A percentile compares a stretch with the other conserved stretches of the same genome.
These are phyloP conservation scores for Claviceps humidiphila DNA, from an alignment of 2,329 filamentous ascomycete genomes.

Conservation along the genomic window DNA sequence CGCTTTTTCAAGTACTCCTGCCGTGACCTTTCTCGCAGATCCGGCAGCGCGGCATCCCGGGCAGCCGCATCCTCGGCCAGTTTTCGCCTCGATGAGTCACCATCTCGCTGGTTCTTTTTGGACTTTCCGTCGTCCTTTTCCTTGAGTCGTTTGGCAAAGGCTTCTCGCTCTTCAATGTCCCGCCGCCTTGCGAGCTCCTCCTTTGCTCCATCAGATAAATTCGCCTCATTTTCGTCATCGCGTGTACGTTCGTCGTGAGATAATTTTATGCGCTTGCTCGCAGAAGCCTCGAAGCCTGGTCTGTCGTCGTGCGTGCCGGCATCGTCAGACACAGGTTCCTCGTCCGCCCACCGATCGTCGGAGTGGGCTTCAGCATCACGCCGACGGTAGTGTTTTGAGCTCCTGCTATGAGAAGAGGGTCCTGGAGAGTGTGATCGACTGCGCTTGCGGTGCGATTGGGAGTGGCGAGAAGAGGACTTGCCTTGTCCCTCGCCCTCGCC, in stretches of 20 bases:
- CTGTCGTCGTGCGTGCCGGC: constrained; percentile 32
- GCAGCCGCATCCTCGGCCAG: constrained; percentile 44
- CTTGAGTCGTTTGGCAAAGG: constrained; percentile 63
- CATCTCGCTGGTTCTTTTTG: constrained; percentile 51
- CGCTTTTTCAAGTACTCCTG: constrained; percentile 92
- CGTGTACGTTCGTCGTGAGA: constrained; percentile 37
- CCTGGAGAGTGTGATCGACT: constrained; percentile 22
- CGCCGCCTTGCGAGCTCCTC: constrained; percentile 45
- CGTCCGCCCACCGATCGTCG: constrained; percentile 72
- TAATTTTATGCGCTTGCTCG: constrained; percentile 56
- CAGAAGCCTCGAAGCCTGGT: constrained; percentile 53
- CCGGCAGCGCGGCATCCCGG: constrained; percentile 59
- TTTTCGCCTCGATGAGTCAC: constrained; percentile 41
- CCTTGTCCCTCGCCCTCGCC: constrained; percentile 21
- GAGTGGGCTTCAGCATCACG: constrained; percentile 37
- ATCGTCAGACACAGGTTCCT: constrained; percentile 42
- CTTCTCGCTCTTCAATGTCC: constrained; percentile 64
- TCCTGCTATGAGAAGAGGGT: constrained; percentile 15
- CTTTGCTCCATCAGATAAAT: constrained; percentile 44
- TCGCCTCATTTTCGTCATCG: constrained; percentile 19
- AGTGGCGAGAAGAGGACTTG: constrained; percentile 14
- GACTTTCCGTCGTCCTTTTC: constrained; percentile 58
- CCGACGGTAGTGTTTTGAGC: constrained; percentile 29
- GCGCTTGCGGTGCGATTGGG: constrained; percentile 14
- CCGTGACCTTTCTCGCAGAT: constrained; percentile 69